Conservation (phyloP, 768 basidiomycete species). For the Serendipita sp. region DNA sequence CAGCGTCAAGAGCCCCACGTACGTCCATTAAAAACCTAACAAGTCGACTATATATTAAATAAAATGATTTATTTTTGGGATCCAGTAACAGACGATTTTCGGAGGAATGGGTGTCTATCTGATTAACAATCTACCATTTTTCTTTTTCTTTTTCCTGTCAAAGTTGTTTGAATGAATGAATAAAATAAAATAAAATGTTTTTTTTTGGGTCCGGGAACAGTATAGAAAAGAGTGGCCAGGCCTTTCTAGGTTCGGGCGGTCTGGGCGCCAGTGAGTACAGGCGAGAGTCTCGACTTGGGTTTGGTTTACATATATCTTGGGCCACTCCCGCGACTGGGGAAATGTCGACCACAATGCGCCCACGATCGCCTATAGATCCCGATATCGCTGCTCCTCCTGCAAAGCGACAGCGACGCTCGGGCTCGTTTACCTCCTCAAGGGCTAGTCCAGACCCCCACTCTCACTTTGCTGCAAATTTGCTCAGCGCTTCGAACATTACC, state of each 20-base stretch:
- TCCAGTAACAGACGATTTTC: background rate
- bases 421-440: background rate
- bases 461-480: conserved; percentile 36
- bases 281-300: background rate
- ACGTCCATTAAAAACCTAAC: background rate
- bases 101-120: conserved; percentile 1
- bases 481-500: conserved; percentile 40
- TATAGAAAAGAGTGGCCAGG: background rate
- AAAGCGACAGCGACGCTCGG: conserved; percentile 7
- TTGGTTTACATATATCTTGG: background rate
- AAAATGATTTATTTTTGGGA: background rate
- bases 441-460: background rate
- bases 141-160: background rate
- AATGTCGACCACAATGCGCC: conserved; percentile 7
- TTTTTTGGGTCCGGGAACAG: background rate
- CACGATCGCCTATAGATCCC: background rate
- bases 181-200: background rate
- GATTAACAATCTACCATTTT: background rate
- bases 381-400: background rate
- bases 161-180: too few species aligned
- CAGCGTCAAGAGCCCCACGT: background rate
- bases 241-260: background rate
- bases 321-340: background rate
- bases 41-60: background rate
- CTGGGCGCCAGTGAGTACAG: background rate